Evolutionary conservation across 768 basidiomycete genomes (phyloP), one percentile per base, ranked within the genome.

Genomic region (Leucosporidium yakuticum): DNA sequence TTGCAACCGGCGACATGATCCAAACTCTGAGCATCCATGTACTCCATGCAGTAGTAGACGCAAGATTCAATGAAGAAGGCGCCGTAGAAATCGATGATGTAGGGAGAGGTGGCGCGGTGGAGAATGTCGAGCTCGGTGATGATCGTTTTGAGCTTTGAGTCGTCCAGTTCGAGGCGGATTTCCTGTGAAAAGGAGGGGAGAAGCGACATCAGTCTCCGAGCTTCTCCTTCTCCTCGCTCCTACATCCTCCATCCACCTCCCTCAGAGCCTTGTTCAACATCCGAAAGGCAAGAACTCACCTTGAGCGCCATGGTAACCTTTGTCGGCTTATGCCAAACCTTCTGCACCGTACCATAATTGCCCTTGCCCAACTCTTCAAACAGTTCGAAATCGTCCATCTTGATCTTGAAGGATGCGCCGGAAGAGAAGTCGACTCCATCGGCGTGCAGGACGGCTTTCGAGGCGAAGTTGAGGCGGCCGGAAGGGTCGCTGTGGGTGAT

Each of bases 31-130:
- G 93, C 94, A 77, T 99, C 95, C 96, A 99, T 99, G 80, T 88
- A 91, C 82, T 99, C 96, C 94, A 98, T 98, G 80, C 74, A 98
- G 79, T 96, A 97, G 80, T 99, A 97, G 29, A 99, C 96, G 78
- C 95, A 99, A n/a, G 91, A 91, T 77, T 99, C 96, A 79, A 96
- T 93, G 80, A 96, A 97, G 82, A 99, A 99, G 6, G 96, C 96
- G 54, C 96, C 96, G 77, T 95, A 98, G 75, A 99, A 99, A 69
- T 98, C 96, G 75, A 99, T 91, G 73, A 98, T 98, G 76, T 90
- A 87, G 4, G 89, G 89, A 14, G 89, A 87, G 54, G 88, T 84
- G 4, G 94, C 94, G 32, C 93, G 90, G 79, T 99, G 96, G 11
- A 99, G 85, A 72, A 99, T 89, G 77, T 99, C 95, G 63, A 99